Percentiles rank a stretch among this genome's conserved stretches.
These are phyloP conservation scores for Stemphylium beticola DNA, from an alignment of 2,329 filamentous ascomycete genomes.

Conservation along the genomic window DNA sequence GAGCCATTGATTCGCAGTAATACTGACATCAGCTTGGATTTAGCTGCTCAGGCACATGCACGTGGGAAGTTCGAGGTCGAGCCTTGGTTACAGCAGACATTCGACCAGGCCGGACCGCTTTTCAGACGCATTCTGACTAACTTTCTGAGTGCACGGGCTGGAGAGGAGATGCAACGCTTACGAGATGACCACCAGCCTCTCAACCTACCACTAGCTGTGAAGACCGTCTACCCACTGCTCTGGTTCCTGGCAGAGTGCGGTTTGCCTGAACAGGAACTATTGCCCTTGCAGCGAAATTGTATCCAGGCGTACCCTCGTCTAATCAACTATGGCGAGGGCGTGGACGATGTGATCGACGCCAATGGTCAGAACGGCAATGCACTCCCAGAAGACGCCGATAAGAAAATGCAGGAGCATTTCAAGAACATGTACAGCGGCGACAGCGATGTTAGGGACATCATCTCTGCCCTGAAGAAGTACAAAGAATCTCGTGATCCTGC, in stretches of 20 bases:
- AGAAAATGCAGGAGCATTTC: slow-evolving; percentile 96
- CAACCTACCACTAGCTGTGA: slow-evolving; percentile 79
- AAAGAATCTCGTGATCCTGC: slow-evolving; percentile 83
- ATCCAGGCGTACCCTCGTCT: slow-evolving; percentile 91
- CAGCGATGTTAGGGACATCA: slow-evolving; percentile 82
- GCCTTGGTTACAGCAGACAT: slow-evolving; percentile 77
- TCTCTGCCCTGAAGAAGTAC: slow-evolving; percentile 82
- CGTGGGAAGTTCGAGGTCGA: slow-evolving; percentile 80
- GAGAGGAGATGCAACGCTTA: slow-evolving; percentile 77
- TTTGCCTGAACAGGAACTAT: slow-evolving; percentile 71
- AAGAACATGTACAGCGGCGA: slow-evolving; percentile 97
- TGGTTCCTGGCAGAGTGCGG: slow-evolving; percentile 69
- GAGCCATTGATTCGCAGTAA: slow-evolving; percentile 78
- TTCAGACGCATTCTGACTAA: slow-evolving; percentile 76
- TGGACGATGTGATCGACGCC: slow-evolving; percentile 86
- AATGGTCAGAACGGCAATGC: slow-evolving; percentile 84
- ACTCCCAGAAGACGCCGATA: slow-evolving; percentile 78
- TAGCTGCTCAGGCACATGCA: slow-evolving; percentile 84
- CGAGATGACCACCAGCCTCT: slow-evolving; percentile 70
- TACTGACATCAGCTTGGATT: slow-evolving; percentile 85
- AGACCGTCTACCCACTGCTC: slow-evolving; percentile 81
- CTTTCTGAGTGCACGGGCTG: slow-evolving; percentile 84
- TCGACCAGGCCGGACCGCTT: slow-evolving; percentile 67
- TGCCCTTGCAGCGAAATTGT: slow-evolving; percentile 81
- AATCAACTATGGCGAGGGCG: slow-evolving; percentile 95